These are phyloP conservation scores for Drechslerella stenobrocha DNA, from an alignment of 2,329 filamentous ascomycete genomes.

Conservation along the genomic window DNA sequence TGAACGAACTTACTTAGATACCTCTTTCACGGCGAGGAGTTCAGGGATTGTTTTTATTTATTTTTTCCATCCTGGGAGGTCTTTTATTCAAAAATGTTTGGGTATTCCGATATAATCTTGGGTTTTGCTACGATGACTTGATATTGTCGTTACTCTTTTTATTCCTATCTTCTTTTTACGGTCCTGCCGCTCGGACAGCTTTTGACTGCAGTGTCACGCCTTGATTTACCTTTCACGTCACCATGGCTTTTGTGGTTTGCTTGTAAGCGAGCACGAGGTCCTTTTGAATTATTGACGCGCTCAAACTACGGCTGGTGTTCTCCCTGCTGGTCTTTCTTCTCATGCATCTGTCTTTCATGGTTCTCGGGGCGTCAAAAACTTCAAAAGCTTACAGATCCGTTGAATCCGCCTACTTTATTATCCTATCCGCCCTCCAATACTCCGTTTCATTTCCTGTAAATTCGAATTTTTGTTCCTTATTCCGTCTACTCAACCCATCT, in stretches of 20 bases:
- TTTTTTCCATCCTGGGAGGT: constrained; percentile 31
- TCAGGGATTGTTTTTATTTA: constrained; percentile 5
- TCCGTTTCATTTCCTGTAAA: constrained; percentile 6
- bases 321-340: neutral
- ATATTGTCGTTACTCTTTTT: constrained; percentile 13
- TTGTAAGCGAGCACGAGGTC: constrained; percentile 3
- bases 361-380: constrained; percentile 42
- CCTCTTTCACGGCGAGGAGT: constrained; percentile 41
- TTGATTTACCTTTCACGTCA: neutral
- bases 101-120: constrained; percentile 9
- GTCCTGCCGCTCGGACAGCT: constrained; percentile 1
- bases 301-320: neutral
- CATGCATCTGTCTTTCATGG: constrained; percentile 43
- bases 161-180: constrained; percentile 2
- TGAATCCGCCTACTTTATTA: constrained; percentile 4
- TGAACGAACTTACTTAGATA: constrained; percentile 43
- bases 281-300: constrained; percentile 1
- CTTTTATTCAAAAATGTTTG: constrained; percentile 26
- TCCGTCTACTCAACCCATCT: no score
- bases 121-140: constrained; percentile 4
- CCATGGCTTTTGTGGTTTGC: neutral
- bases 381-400: constrained; percentile 41
- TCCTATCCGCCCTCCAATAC: neutral
- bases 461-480: constrained; percentile 1
- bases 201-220: neutral